phyloP scores from a whole-genome alignment of 108 stramenopile genomes.

The Conticribra weissflogii region DNA sequence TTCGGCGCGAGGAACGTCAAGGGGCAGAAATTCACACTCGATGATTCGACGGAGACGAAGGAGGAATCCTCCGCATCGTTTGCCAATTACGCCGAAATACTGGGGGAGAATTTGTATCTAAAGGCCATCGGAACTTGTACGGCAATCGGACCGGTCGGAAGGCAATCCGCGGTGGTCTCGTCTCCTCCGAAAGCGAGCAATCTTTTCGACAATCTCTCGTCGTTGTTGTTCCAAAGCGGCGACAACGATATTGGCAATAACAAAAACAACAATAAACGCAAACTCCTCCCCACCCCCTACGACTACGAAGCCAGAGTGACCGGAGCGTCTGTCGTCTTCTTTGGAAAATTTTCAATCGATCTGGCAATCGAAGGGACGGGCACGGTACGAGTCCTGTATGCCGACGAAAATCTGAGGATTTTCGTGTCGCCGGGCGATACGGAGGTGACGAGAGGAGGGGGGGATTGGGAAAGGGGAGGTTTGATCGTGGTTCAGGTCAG shows the following conservation, averaged over 20 bases:
- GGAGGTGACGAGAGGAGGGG: slow-evolving; percentile 29
- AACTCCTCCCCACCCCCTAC: slow-evolving; percentile 27
- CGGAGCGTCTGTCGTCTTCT: slow-evolving; percentile 33
- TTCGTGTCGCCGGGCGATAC: slow-evolving; percentile 43
- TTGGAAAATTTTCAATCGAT: slow-evolving; percentile 19
- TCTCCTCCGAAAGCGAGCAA: background rate
- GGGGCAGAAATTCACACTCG: slow-evolving; percentile 40
- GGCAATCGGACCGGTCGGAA: slow-evolving; percentile 18
- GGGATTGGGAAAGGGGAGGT: slow-evolving; percentile 41
- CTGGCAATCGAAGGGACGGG: slow-evolving; percentile 37
- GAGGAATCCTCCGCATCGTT: slow-evolving; percentile 18
- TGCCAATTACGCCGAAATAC: slow-evolving; percentile 47
- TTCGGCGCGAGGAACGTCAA: slow-evolving; percentile 30
- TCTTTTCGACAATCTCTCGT: slow-evolving; percentile 20
- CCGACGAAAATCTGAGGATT: slow-evolving; percentile 35
- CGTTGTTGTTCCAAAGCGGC: slow-evolving; percentile 12
- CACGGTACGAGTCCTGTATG: slow-evolving; percentile 39
- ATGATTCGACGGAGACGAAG: no score
- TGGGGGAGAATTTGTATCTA: slow-evolving; percentile 37
- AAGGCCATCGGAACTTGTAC: slow-evolving; percentile 27
- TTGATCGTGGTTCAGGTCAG: slow-evolving; percentile 47
- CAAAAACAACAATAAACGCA: background rate
- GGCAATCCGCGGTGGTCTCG: no score
- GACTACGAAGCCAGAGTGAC: slow-evolving; percentile 44
- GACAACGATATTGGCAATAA: background rate